These are phyloP conservation scores for Ceratobasidium theobromae DNA, from an alignment of 1,284 basidiomycete genomes.

Conservation along the genomic window DNA sequence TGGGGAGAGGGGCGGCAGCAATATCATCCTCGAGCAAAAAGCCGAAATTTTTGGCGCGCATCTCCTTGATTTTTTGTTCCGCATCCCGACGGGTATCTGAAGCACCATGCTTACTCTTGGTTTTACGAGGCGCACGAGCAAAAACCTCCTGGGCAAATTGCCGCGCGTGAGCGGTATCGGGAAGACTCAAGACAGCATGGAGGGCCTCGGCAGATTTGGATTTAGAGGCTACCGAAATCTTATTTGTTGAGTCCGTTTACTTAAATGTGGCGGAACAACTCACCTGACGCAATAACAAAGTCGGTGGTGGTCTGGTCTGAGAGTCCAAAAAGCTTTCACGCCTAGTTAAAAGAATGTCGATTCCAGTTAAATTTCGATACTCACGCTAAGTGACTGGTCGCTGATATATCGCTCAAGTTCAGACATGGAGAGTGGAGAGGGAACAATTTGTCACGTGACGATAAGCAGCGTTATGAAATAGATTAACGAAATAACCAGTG, in stretches of 20 bases:
- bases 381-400: constrained; percentile 79
- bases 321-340: constrained; percentile 70
- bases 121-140: constrained; percentile 69
- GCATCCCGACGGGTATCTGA: constrained; percentile 57
- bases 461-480: no score
- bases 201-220: constrained; percentile 81
- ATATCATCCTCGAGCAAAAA: constrained; percentile 71
- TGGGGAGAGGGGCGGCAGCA: constrained; percentile 45
- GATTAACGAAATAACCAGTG: no score
- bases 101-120: constrained; percentile 61
- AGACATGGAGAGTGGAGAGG: constrained; percentile 16
- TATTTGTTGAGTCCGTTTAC: background rate
- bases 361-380: constrained; percentile 39
- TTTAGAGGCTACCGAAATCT: constrained; percentile 61
- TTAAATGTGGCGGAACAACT: constrained; percentile 37
- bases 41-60: constrained; percentile 74
- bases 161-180: constrained; percentile 75
- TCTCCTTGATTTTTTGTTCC: constrained; percentile 68
- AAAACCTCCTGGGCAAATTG: constrained; percentile 79
- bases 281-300: constrained; percentile 82
- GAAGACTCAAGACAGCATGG: constrained; percentile 68
- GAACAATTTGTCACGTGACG: background rate
- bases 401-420: constrained; percentile 77
- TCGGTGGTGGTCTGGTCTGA: constrained; percentile 81
- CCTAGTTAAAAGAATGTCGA: background rate